Conservation (phyloP, 352 stramenopile species). For the Globisporangium megalacanthum region DNA sequence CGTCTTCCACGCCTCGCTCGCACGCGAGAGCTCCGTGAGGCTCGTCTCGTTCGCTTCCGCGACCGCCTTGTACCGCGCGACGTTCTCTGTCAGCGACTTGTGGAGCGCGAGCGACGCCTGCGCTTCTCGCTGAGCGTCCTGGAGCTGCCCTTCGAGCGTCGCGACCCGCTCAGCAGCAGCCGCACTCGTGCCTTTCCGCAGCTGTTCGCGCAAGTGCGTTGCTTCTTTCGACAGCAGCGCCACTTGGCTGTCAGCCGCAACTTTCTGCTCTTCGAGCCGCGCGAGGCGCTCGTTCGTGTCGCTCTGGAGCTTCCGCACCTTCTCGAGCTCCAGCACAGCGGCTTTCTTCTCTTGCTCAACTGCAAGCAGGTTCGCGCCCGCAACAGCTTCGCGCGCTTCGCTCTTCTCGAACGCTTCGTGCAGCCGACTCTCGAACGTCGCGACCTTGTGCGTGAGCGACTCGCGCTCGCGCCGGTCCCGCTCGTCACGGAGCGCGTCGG, state of each 20-base stretch:
- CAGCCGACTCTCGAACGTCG: constrained; percentile 43
- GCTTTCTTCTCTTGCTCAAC: constrained; percentile 57
- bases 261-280: constrained; percentile 51
- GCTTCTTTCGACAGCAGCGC: constrained; percentile 56
- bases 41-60: constrained; percentile 74
- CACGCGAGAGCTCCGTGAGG: constrained; percentile 48
- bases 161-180: constrained; percentile 57
- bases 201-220: constrained; percentile 40
- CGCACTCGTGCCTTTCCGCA: constrained; percentile 58
- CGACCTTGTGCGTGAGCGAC: constrained; percentile 40
- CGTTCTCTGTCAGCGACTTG: constrained; percentile 56
- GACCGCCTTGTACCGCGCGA: constrained; percentile 70
- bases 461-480: constrained; percentile 45
- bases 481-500: constrained; percentile 57
- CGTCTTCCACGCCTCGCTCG: constrained; percentile 60
- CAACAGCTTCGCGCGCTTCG: constrained; percentile 50
- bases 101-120: constrained; percentile 48
- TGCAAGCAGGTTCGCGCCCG: constrained; percentile 33
- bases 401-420: constrained; percentile 58
- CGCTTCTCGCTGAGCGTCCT: constrained; percentile 51
- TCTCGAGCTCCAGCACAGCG: constrained; percentile 29
- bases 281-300: constrained; percentile 36
- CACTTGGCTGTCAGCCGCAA: constrained; percentile 32
- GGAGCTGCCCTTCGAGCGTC: constrained; percentile 52
- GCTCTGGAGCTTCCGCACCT: constrained; percentile 29